Conservation (phyloP, 129 eudicot species). For the Deinandra increscens region DNA sequence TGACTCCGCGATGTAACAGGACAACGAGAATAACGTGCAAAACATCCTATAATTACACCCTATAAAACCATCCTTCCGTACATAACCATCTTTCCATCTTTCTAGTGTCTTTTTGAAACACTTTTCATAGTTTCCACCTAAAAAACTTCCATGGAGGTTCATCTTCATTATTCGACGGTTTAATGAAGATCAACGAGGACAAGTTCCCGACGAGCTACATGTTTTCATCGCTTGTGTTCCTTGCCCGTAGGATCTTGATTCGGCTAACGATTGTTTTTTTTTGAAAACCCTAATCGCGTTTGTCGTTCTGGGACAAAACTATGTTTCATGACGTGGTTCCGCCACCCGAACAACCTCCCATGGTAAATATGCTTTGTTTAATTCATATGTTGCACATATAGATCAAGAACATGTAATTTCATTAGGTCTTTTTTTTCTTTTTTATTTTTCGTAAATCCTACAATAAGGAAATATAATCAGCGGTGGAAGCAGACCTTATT, state of each 20-base stretch:
- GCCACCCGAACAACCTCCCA: constrained; percentile 41
- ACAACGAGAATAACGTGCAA: constrained; percentile 32
- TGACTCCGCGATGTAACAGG: constrained; percentile 28
- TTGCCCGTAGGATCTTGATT: constrained; percentile 13
- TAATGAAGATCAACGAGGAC: constrained; percentile 16
- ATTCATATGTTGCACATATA: not conserved
- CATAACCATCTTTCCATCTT: constrained; percentile 30
- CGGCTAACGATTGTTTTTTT: not conserved
- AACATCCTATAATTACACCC: constrained; percentile 19
- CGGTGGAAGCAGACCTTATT: too few species aligned
- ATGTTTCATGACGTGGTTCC: constrained; percentile 40
- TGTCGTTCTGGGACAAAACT: constrained; percentile 18
- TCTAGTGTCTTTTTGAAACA: not conserved
- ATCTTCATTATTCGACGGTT: constrained; percentile 19
- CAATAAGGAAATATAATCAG: not conserved
- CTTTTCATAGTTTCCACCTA: not conserved
- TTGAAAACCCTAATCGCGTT: constrained; percentile 12
- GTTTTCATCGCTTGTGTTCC: not conserved
- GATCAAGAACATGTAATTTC: constrained; percentile 11
- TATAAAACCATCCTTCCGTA: not conserved
- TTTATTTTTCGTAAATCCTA: not conserved
- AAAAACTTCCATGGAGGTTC: constrained; percentile 27
- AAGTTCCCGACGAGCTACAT: constrained; percentile 12
- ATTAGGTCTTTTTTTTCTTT: constrained; percentile 6
- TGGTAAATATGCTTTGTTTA: constrained; percentile 20